These are phyloP conservation scores for Carex kokanica DNA, from an alignment of 176 grass and related monocot genomes.

Conservation along the genomic window DNA sequence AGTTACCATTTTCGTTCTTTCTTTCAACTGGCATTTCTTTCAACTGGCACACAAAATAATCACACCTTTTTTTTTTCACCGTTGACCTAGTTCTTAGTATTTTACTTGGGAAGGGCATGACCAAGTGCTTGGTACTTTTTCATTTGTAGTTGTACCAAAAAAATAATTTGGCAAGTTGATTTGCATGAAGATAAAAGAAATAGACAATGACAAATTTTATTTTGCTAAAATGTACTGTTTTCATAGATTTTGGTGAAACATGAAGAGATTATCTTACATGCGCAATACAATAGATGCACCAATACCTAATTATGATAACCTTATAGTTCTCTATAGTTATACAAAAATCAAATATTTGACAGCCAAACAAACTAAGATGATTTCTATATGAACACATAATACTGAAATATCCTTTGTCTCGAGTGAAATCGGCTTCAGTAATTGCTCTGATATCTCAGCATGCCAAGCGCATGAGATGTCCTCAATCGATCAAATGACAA, in stretches of 20 bases:
- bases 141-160: neutral
- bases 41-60: neutral
- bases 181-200: neutral
- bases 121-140: neutral
- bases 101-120: constrained; percentile 7
- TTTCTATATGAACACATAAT: constrained; percentile 24
- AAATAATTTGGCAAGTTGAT: neutral
- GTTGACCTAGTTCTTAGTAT: neutral
- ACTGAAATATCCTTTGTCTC: constrained; percentile 28
- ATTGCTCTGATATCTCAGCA: neutral
- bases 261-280: neutral
- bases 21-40: constrained; percentile 30
- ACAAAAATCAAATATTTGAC: constrained; percentile 27
- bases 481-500: neutral
- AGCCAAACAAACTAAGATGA: constrained; percentile 18
- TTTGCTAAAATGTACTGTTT: neutral
- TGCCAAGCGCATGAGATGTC: neutral
- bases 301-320: constrained; percentile 2
- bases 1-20: neutral
- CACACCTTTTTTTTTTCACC: neutral
- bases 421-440: constrained; percentile 7
- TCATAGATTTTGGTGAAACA: neutral
- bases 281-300: neutral
- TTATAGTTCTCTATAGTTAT: constrained; percentile 14
- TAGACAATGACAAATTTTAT: neutral